Evolutionary conservation across 2,329 filamentous ascomycete genomes (phyloP).

Genomic region (Colletotrichum salicis): DNA sequence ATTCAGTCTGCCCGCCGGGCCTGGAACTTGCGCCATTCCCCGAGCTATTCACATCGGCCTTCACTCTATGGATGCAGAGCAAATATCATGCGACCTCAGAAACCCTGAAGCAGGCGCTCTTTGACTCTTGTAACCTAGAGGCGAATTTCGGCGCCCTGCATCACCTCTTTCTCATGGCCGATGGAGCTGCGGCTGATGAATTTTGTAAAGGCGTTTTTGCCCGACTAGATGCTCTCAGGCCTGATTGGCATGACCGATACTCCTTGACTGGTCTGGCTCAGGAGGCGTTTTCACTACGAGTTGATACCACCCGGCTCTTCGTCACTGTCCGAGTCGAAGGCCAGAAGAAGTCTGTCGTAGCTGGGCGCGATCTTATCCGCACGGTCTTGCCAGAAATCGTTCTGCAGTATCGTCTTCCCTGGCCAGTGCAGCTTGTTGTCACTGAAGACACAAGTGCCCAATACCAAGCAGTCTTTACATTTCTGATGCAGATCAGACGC

Average conservation of each 20-base stretch:
- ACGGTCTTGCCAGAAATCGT: constrained; percentile 71
- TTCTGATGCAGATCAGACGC: constrained; percentile 81
- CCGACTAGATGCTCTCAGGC: constrained; percentile 71
- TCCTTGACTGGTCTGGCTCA: constrained; percentile 81
- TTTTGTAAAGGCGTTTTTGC: constrained; percentile 79
- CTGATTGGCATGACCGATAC: constrained; percentile 83
- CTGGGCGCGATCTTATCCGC: constrained; percentile 43
- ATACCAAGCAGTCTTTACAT: constrained; percentile 79
- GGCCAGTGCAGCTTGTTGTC: constrained; percentile 78
- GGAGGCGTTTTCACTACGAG: constrained; percentile 70
- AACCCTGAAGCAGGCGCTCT: constrained; percentile 73
- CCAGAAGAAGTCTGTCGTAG: constrained; percentile 54
- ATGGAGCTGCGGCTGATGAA: constrained; percentile 73
- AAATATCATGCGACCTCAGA: constrained; percentile 77
- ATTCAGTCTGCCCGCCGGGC: constrained; percentile 61
- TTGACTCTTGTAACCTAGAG: constrained; percentile 75
- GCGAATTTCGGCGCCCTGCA: constrained; percentile 74
- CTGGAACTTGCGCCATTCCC: constrained; percentile 73
- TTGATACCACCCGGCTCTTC: constrained; percentile 72
- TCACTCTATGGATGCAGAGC: constrained; percentile 80
- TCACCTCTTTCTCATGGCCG: constrained; percentile 78
- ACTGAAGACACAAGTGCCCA: constrained; percentile 69
- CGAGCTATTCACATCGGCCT: constrained; percentile 76
- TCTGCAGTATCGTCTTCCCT: constrained; percentile 74
- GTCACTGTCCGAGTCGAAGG: constrained; percentile 61